Percentiles rank a stretch among this genome's conserved stretches.
Conservation (phyloP, 352 stramenopile genomes). For the Thraustotheca clavata region DNA sequence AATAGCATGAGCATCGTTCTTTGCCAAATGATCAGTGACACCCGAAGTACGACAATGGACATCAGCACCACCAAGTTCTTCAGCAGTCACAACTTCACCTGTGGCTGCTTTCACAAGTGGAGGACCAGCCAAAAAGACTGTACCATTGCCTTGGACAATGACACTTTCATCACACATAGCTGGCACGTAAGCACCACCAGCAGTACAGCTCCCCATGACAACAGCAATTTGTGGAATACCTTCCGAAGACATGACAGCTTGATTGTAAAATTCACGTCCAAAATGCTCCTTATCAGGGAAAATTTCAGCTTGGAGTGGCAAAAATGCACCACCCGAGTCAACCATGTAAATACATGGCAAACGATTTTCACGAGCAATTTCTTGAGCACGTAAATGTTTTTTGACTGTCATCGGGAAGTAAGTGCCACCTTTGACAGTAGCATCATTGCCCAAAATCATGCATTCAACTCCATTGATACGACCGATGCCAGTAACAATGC, state of each 20-base stretch:
- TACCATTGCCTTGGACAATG: constrained; percentile 95
- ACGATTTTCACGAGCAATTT: constrained; percentile 94
- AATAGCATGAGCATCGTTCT: constrained; percentile 93
- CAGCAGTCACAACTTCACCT: constrained; percentile 92
- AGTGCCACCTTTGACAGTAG: constrained; percentile 97
- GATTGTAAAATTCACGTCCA: constrained; percentile 98
- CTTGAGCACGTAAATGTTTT: constrained; percentile 92
- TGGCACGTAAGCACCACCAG: constrained; percentile 94
- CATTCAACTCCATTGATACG: constrained; percentile 81
- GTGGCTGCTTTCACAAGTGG: constrained; percentile 97
- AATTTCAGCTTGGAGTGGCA: constrained; percentile 94
- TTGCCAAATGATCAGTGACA: constrained; percentile 95
- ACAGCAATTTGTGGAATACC: constrained; percentile 96
- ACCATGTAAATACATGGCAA: constrained; percentile 97
- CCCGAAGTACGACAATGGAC: constrained; percentile 88
- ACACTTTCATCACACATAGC: constrained; percentile 98
- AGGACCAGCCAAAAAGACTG: constrained; percentile 95
- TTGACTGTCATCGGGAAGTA: constrained; percentile 99
- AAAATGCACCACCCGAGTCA: constrained; percentile 91
- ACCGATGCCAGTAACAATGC: constrained; percentile 88
- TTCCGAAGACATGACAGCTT: constrained; percentile 91
- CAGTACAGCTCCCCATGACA: constrained; percentile 97
- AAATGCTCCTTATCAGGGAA: constrained; percentile 97
- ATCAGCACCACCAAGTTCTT: constrained; percentile 93
- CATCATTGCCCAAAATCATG: constrained; percentile 98